Conservation (phyloP, 202 grass and related monocot genomes). For the Hordeum pubiflorum region DNA sequence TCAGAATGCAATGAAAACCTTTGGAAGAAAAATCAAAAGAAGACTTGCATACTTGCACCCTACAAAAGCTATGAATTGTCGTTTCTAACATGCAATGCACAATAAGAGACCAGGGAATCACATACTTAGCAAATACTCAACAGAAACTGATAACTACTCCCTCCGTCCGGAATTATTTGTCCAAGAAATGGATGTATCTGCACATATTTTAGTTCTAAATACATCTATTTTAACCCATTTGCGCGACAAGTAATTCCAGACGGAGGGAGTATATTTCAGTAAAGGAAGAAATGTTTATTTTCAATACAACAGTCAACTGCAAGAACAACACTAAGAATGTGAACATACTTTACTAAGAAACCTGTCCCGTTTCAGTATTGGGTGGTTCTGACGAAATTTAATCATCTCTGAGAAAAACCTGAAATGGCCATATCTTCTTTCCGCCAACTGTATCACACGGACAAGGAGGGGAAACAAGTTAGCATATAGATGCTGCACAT, state of each 20-base stretch:
- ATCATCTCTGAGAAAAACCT: constrained; percentile 96
- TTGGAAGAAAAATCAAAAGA: background rate
- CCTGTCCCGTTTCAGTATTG: constrained; percentile 51
- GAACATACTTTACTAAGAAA: constrained; percentile 82
- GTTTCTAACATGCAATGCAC: background rate
- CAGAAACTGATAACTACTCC: background rate
- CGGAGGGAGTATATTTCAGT: background rate
- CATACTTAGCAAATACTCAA: background rate
- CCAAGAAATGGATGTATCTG: too few species aligned
- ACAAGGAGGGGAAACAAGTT: background rate
- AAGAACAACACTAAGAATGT: constrained; percentile 16
- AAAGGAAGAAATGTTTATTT: background rate
- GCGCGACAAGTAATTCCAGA: too few species aligned
- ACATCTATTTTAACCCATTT: too few species aligned
- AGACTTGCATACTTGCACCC: background rate
- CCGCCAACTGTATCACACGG: constrained; percentile 48
- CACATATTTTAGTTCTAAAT: too few species aligned
- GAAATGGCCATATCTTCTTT: constrained; percentile 69
- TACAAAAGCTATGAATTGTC: constrained; percentile 8
- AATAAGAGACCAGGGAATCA: background rate
- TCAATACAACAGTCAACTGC: background rate
- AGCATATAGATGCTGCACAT: constrained; percentile 13
- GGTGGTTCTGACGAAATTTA: constrained; percentile 67
- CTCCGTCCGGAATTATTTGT: too few species aligned
- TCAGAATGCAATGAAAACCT: constrained; percentile 4